phyloP scores from a whole-genome alignment of 169 alveolate genomes.

The Plasmodium knowlesi region DNA sequence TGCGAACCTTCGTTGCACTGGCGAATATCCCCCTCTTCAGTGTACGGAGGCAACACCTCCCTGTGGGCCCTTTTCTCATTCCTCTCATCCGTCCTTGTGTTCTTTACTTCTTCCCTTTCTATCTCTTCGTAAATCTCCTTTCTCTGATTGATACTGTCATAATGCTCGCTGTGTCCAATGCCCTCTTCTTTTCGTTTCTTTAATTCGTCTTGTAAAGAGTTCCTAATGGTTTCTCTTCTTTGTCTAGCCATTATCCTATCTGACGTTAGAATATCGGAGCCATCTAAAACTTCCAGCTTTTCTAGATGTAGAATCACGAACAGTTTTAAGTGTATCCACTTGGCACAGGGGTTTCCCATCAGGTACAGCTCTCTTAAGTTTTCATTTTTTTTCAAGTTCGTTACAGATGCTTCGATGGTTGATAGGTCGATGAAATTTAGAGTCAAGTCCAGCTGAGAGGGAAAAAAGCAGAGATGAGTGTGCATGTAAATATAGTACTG shows the following conservation, averaged over 20 bases:
- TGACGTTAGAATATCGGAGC: conserved; percentile 88
- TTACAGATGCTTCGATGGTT: conserved; percentile 85
- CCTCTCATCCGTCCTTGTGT: conserved; percentile 31
- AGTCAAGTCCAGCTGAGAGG: conserved; percentile 89
- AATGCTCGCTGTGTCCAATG: conserved; percentile 24
- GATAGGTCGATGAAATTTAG: conserved; percentile 89
- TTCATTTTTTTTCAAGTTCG: conserved; percentile 79
- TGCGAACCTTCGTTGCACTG: conserved; percentile 90
- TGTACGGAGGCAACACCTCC: conserved; percentile 80
- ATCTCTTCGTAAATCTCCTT: conserved; percentile 78
- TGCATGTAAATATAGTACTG: background rate
- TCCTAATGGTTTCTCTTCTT: conserved; percentile 72
- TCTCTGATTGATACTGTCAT: conserved; percentile 78
- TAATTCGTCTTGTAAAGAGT: conserved; percentile 75
- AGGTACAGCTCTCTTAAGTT: conserved; percentile 85
- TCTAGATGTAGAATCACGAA: conserved; percentile 84
- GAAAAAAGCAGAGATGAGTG: background rate
- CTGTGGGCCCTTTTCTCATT: conserved; percentile 52
- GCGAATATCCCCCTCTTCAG: conserved; percentile 88
- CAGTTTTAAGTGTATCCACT: conserved; percentile 84
- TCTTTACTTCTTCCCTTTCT: conserved; percentile 45
- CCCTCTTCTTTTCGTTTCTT: background rate
- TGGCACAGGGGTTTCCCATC: conserved; percentile 92
- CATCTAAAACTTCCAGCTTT: conserved; percentile 85
- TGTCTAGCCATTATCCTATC: conserved; percentile 88